Conservation (phyloP, 1,139 yeast genomes). For the Hanseniaspora sp. region DNA sequence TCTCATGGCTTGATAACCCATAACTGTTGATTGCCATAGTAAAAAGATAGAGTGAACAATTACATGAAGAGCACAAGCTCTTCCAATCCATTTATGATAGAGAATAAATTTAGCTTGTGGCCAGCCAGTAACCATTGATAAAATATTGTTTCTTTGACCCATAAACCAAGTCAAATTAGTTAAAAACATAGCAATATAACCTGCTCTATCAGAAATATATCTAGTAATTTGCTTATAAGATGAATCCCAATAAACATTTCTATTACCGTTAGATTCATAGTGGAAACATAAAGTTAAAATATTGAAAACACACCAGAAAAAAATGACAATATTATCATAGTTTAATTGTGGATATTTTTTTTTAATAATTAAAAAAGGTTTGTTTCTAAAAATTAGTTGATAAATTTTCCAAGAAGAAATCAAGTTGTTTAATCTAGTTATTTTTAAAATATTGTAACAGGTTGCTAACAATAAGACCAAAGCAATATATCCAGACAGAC, state of each 20-base stretch:
- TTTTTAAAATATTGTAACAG: conserved; percentile 20
- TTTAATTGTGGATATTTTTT: not conserved
- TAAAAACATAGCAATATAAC: conserved; percentile 36
- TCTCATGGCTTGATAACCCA: conserved; percentile 35
- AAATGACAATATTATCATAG: conserved; percentile 31
- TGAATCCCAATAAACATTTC: conserved; percentile 29
- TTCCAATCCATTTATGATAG: conserved; percentile 57
- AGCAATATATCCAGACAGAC: conserved; percentile 41
- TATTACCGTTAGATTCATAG: conserved; percentile 31
- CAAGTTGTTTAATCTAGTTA: conserved; percentile 4
- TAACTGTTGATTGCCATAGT: conserved; percentile 23
- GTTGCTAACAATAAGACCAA: conserved; percentile 36
- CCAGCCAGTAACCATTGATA: conserved; percentile 59
- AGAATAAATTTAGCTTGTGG: conserved; percentile 47
- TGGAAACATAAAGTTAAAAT: conserved; percentile 36
- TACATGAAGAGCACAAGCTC: conserved; percentile 27
- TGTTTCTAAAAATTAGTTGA: not conserved
- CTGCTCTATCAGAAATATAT: conserved; percentile 50
- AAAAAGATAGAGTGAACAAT: conserved; percentile 26
- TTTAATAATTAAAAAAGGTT: not conserved
- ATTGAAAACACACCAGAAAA: conserved; percentile 38
- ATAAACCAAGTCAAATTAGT: conserved; percentile 44
- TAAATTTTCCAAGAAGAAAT: not conserved
- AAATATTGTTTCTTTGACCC: conserved; percentile 56
- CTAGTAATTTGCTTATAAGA: conserved; percentile 40